A percentile compares a stretch with the other conserved stretches of the same genome.
Conservation (phyloP, 2,329 filamentous ascomycete species). For the Cladosporium sp. region DNA sequence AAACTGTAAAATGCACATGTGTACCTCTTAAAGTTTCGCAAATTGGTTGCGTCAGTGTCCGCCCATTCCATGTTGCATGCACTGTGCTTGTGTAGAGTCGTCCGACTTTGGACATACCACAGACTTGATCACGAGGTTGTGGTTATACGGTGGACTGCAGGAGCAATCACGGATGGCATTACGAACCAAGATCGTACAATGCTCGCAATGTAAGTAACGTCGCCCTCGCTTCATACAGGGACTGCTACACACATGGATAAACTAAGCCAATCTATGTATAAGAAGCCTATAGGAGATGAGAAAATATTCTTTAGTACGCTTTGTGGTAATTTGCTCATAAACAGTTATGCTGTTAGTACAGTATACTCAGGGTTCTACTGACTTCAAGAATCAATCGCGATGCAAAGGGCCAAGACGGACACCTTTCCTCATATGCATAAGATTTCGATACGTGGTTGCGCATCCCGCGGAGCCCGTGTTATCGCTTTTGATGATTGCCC, state of each 20-base stretch:
- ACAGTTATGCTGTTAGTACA: background rate
- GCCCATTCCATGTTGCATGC: background rate
- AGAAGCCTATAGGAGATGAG: background rate
- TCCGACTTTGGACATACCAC: background rate
- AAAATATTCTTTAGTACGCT: background rate
- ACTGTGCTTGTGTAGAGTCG: background rate
- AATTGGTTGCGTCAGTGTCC: background rate
- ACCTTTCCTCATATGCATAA: background rate
- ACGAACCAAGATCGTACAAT: background rate
- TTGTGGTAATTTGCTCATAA: background rate
- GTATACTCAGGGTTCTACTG: background rate
- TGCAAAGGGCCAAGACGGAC: background rate
- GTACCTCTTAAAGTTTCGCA: background rate
- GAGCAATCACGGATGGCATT: background rate
- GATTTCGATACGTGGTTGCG: background rate
- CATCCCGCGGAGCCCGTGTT: background rate
- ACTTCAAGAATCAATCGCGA: background rate
- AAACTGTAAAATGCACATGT: background rate
- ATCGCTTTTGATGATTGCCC: background rate
- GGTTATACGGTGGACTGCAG: background rate
- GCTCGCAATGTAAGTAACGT: background rate
- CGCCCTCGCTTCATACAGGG: background rate
- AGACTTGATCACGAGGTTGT: background rate
- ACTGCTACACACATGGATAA: background rate
- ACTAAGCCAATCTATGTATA: background rate